Conservation (phyloP, 192 early-diverging fungal species). For the Coemansia sp. region DNA sequence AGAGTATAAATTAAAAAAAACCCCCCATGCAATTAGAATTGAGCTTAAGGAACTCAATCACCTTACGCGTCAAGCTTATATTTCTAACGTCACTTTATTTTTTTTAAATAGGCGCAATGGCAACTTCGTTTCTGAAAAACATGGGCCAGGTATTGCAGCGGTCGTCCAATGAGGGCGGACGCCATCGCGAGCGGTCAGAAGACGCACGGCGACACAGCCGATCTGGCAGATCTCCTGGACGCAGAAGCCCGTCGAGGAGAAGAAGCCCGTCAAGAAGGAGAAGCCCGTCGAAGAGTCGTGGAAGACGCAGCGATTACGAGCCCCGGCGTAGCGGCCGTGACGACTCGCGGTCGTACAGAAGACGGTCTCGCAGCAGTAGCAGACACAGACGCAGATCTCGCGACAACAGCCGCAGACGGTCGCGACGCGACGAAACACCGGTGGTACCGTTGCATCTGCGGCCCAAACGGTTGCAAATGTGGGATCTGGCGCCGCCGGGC, state of each 20-base stretch:
- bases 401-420: constrained; percentile 42
- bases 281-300: constrained; percentile 36
- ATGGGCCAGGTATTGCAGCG: constrained; percentile 30
- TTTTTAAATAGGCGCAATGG: constrained; percentile 19
- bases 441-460: constrained; percentile 79
- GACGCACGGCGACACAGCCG: constrained; percentile 2
- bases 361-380: constrained; percentile 51
- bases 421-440: constrained; percentile 9
- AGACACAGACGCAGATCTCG: constrained; percentile 39
- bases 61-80: background rate
- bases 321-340: constrained; percentile 27
- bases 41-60: background rate
- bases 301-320: constrained; percentile 55
- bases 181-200: constrained; percentile 15
- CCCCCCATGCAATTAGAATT: no score
- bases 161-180: background rate
- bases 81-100: background rate
- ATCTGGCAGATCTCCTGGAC: background rate
- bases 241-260: background rate
- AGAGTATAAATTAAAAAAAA: constrained; percentile 1
- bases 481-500: constrained; percentile 90
- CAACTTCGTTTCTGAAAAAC: constrained; percentile 36
- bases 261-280: constrained; percentile 33
- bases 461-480: constrained; percentile 77
- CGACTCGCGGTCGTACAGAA: constrained; percentile 43